Base-by-base conservation (phyloP, 1,139 yeast genomes). In the Saccharomyces hybrid region DNA sequence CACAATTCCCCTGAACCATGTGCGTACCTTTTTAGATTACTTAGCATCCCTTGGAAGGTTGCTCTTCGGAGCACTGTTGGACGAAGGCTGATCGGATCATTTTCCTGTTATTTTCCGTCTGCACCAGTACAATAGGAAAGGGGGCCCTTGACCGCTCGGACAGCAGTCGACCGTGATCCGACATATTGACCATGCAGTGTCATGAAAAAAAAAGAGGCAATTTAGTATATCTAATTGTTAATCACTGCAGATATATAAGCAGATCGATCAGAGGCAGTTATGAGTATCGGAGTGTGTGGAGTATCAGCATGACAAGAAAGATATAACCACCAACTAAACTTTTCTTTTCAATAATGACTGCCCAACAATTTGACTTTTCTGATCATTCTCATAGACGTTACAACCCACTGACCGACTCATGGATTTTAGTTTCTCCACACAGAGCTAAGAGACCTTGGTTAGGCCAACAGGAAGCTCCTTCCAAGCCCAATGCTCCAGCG, bases 401-500 rank as follows among this genome's bases (percentile, higher is more conserved):
- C 69, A 86, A 86, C 63, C 89, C 88, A 5, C 75, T 85, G 59
- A 77, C 84, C 26, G 79, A 81, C 54, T 70, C 78, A 26, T 84
- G 84, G 80, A 81, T 86, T 31, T 74, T 86, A 53, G 86, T 87
- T 55, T 84, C 90, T 7, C 93, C 93, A 4, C 93, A 86, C 66
- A 75, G 93, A 57, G 82, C 90, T 38, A 84, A 84, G 68, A 78
- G 93, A 61, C 91, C 90, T 24, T 86, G 91, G 93, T 87, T 83
- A 68, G 91, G 91, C 50, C 88, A 84, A 60, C 77, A 82, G 60
- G 91, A 86, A 66, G 76, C 75, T 50, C 71, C 77, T 27, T 69
- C 70, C 54, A 75, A 71, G 53, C 75, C 73, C 21, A 64, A 69
- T 44, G 73, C 79, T 58, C 85, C 87, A 1, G 72, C 67, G 47